A percentile compares a stretch with the other conserved stretches of the same genome.
Evolutionary conservation across 2,329 filamentous ascomycete species (phyloP).

Genomic region (Colletotrichum truncatum): DNA sequence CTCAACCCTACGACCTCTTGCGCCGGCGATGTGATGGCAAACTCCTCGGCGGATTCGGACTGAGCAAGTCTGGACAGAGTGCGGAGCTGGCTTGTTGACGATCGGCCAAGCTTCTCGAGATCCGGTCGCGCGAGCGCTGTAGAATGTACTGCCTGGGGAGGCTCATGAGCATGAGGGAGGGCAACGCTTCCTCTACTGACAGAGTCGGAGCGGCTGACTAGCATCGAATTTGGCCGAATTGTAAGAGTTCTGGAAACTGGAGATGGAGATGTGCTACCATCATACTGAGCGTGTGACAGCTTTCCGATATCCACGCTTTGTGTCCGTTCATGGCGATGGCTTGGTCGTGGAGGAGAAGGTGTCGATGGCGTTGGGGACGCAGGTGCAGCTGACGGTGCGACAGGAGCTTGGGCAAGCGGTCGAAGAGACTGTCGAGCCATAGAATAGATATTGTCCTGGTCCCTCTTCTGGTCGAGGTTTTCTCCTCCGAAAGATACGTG

Average conservation of each 20-base stretch:
- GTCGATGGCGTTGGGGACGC: constrained; percentile 36
- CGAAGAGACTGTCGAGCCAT: constrained; percentile 81
- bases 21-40: constrained; percentile 78
- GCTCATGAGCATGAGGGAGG: constrained; percentile 40
- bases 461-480: constrained; percentile 42
- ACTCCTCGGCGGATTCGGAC: constrained; percentile 79
- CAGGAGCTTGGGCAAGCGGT: constrained; percentile 75
- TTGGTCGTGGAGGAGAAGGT: constrained; percentile 47
- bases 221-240: constrained; percentile 68
- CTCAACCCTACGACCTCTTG: constrained; percentile 90
- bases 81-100: constrained; percentile 88
- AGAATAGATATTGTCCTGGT: constrained; percentile 72
- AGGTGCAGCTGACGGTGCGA: constrained; percentile 44
- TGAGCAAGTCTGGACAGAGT: constrained; percentile 87
- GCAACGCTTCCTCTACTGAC: constrained; percentile 47
- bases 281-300: constrained; percentile 57
- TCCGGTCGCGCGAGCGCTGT: constrained; percentile 73
- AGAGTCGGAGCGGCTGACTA: constrained; percentile 67
- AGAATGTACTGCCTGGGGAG: constrained; percentile 46
- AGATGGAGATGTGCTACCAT: constrained; percentile 50
- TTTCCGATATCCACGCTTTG: constrained; percentile 72
- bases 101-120: constrained; percentile 83
- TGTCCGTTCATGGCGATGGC: constrained; percentile 61
- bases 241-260: constrained; percentile 52
- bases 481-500: constrained; percentile 42